phyloP scores from a whole-genome alignment of 306 rosid genomes.

The Betula pendula region DNA sequence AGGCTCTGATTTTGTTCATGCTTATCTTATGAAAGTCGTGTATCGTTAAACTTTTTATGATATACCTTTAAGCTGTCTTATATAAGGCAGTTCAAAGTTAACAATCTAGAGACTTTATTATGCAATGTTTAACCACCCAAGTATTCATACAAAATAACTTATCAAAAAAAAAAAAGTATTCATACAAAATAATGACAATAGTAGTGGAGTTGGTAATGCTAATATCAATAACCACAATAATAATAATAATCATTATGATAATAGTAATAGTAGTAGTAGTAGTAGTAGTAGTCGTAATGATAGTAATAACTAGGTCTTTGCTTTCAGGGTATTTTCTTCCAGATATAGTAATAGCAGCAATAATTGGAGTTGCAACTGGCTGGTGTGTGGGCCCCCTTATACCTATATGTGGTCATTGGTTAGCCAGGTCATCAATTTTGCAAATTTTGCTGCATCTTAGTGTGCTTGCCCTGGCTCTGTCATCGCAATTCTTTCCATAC shows the following conservation, averaged over 20 bases:
- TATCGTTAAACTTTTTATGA: neutral
- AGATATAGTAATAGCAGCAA: constrained; percentile 69
- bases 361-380: constrained; percentile 74
- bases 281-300: neutral
- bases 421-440: constrained; percentile 79
- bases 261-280: neutral
- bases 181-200: too few species aligned
- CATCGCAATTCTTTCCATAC: constrained; percentile 94
- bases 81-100: constrained; percentile 2
- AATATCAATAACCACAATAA: neutral
- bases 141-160: neutral
- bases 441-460: constrained; percentile 73
- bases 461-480: constrained; percentile 70
- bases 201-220: too few species aligned
- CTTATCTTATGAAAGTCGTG: neutral
- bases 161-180: too few species aligned
- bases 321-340: constrained; percentile 78
- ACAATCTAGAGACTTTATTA: neutral
- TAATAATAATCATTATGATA: too few species aligned
- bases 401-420: constrained; percentile 82
- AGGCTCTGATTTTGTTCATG: neutral
- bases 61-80: neutral
- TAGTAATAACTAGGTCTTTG: constrained; percentile 22
- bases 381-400: constrained; percentile 80
- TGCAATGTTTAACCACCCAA: neutral